Evolutionary conservation across 1,284 basidiomycete genomes (phyloP).

Genomic region (Xerocomus nothofagi): DNA sequence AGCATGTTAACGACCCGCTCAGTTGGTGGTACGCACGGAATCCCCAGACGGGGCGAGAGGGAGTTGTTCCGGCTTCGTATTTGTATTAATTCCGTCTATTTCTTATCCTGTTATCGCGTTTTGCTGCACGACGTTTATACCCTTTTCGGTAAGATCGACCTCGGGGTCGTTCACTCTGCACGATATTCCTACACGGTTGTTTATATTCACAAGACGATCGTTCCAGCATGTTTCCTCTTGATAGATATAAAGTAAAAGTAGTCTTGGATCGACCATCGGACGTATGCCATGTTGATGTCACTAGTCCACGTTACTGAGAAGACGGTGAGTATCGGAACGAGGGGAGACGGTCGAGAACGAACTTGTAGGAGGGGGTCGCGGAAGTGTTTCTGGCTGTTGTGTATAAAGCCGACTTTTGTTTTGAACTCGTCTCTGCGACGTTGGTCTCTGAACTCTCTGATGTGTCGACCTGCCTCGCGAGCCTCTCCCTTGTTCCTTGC

Average conservation of each 20-base stretch:
- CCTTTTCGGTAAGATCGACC: slow-evolving; percentile 39
- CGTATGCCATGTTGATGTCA: slow-evolving; percentile 12
- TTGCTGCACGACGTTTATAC: slow-evolving; percentile 35
- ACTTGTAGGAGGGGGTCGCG: slow-evolving; percentile 53
- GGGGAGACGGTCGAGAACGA: slow-evolving; percentile 20
- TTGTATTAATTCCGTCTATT: slow-evolving; percentile 54
- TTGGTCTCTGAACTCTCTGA: slow-evolving; percentile 84
- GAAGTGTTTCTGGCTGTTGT: slow-evolving; percentile 91
- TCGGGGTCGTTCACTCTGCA: slow-evolving; percentile 29
- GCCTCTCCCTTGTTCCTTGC: slow-evolving; percentile 96
- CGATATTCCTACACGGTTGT: slow-evolving; percentile 23
- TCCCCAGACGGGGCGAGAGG: slow-evolving; percentile 73
- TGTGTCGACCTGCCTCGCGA: slow-evolving; percentile 86
- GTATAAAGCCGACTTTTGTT: slow-evolving; percentile 73
- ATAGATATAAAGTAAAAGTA: slow-evolving; percentile 22
- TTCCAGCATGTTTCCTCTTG: slow-evolving; percentile 12
- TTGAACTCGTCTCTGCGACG: slow-evolving; percentile 80
- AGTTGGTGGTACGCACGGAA: slow-evolving; percentile 95
- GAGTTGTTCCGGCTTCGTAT: slow-evolving; percentile 88
- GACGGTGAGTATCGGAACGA: slow-evolving; percentile 4
- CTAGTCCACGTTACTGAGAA: slow-evolving; percentile 15
- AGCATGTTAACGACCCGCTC: slow-evolving; percentile 7
- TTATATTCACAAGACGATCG: slow-evolving; percentile 13
- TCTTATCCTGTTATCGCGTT: slow-evolving; percentile 28
- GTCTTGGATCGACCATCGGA: slow-evolving; percentile 11